A percentile compares a stretch with the other conserved stretches of the same genome.
phyloP scores from a whole-genome alignment of 139 green algal genomes.

The Picochlorum sp. region DNA sequence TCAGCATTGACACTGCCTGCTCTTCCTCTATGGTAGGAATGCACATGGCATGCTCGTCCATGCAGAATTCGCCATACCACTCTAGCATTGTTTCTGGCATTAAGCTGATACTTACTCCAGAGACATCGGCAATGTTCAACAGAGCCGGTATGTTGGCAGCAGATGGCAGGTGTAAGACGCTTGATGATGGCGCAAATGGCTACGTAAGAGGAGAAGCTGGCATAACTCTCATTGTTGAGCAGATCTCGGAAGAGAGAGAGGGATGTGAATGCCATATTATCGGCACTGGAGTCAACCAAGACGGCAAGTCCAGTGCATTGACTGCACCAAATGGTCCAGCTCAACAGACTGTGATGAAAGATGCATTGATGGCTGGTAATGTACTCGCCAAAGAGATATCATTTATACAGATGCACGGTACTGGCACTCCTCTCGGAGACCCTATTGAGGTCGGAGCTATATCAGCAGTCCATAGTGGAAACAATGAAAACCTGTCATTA shows the following conservation, averaged over 20 bases:
- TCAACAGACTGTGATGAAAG: conserved; percentile 58
- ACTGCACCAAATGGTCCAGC: conserved; percentile 76
- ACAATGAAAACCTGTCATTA: conserved; percentile 33
- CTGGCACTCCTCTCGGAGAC: conserved; percentile 66
- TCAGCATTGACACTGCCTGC: conserved; percentile 51
- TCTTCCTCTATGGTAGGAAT: conserved; percentile 63
- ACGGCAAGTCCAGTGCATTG: conserved; percentile 66
- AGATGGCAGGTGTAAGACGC: conserved; percentile 65
- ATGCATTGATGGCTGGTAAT: conserved; percentile 32
- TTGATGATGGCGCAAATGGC: conserved; percentile 59
- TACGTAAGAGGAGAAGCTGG: conserved; percentile 61
- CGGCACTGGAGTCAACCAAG: conserved; percentile 62
- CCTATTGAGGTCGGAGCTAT: conserved; percentile 70
- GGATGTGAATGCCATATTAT: not conserved
- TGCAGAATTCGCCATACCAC: conserved; percentile 6
- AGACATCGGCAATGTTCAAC: conserved; percentile 38
- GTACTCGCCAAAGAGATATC: conserved; percentile 12
- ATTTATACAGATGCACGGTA: conserved; percentile 69
- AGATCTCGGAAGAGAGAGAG: not conserved
- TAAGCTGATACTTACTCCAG: conserved; percentile 56
- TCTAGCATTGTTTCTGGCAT: conserved; percentile 47
- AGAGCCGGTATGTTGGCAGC: conserved; percentile 55
- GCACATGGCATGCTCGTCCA: conserved; percentile 45
- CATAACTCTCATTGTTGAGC: conserved; percentile 18
- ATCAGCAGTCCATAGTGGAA: conserved; percentile 17